These are phyloP conservation scores for Euptelea pleiosperma DNA, from an alignment of 164 flowering plant genomes.

Conservation along the genomic window DNA sequence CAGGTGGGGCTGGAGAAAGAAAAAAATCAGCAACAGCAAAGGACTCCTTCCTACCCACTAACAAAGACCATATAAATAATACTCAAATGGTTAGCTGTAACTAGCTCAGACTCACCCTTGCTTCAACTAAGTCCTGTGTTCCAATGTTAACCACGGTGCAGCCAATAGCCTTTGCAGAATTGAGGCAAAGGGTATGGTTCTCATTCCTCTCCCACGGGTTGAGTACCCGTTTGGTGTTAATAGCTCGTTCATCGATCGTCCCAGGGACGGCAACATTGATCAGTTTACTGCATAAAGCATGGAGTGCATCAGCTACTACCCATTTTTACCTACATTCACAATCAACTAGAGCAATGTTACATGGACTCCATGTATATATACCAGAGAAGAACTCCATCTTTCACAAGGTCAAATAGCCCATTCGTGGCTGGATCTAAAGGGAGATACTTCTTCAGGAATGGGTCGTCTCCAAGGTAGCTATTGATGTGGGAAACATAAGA, in stretches of 20 bases:
- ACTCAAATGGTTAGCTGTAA: not conserved
- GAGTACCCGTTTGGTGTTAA: conserved; percentile 70
- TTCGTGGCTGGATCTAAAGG: conserved; percentile 68
- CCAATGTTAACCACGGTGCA: conserved; percentile 97
- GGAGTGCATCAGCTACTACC: conserved; percentile 5
- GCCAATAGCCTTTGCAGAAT: conserved; percentile 95
- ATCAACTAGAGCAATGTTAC: conserved; percentile 7
- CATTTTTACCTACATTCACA: not conserved
- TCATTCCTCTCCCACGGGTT: conserved; percentile 97
- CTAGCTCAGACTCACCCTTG: conserved; percentile 54
- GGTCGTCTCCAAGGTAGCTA: conserved; percentile 78
- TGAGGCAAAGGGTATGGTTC: conserved; percentile 90
- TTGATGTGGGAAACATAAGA: conserved; percentile 86
- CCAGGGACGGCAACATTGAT: conserved; percentile 96
- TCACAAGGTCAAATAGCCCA: conserved; percentile 71
- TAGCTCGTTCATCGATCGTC: conserved; percentile 90
- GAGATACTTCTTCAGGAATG: conserved; percentile 70
- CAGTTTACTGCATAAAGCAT: conserved; percentile 63
- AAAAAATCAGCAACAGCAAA: conserved; percentile 4
- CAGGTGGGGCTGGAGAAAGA: conserved; percentile 67
- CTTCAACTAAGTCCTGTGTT: conserved; percentile 85
- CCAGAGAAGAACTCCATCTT: conserved; percentile 95
- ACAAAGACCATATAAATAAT: not conserved
- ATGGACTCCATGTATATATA: conserved; percentile 21
- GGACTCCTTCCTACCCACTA: not conserved